A percentile compares a stretch with the other conserved stretches of the same genome.
phyloP scores from a whole-genome alignment of 352 stramenopile species.

The Albugo laibachii region DNA sequence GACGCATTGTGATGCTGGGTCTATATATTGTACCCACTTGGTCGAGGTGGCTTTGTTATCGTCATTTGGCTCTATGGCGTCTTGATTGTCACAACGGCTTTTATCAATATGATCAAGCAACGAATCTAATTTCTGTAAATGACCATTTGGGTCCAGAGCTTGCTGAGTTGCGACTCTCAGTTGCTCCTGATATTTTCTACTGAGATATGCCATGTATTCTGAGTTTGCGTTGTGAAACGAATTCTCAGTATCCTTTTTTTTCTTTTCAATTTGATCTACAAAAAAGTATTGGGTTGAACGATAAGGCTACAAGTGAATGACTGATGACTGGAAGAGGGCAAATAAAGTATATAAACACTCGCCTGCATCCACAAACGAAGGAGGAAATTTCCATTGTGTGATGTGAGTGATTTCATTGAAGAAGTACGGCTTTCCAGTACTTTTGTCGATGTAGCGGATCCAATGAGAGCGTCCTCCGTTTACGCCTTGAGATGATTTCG shows the following conservation, averaged over 20 bases:
- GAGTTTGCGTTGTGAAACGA: slow-evolving; percentile 1
- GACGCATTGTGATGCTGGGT: slow-evolving; percentile 51
- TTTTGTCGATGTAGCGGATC: slow-evolving; percentile 49
- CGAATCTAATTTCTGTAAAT: slow-evolving; percentile 43
- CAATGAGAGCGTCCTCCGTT: slow-evolving; percentile 12
- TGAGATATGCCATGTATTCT: slow-evolving; percentile 56
- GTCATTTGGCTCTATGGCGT: slow-evolving; percentile 2
- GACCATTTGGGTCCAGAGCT: slow-evolving; percentile 43
- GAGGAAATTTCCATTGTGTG: slow-evolving; percentile 54
- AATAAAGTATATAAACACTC: slow-evolving; percentile 1
- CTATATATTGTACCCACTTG: slow-evolving; percentile 74
- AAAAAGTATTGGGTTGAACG: slow-evolving; percentile 1
- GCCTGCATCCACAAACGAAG: slow-evolving; percentile 19
- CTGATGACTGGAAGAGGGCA: background rate
- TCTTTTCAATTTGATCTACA: slow-evolving; percentile 6
- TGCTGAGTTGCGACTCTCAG: slow-evolving; percentile 34
- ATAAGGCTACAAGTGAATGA: background rate
- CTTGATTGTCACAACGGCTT: background rate
- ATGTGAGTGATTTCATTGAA: slow-evolving; percentile 30
- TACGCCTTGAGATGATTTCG: background rate
- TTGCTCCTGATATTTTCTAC: slow-evolving; percentile 23
- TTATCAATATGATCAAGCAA: slow-evolving; percentile 40
- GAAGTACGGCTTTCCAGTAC: slow-evolving; percentile 55
- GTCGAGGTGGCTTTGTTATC: slow-evolving; percentile 9
- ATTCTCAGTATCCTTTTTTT: slow-evolving; percentile 4